Evolutionary conservation across 768 basidiomycete species (phyloP), one percentile per base, ranked within the genome.

Genomic region (Clitopilus hobsonii): DNA sequence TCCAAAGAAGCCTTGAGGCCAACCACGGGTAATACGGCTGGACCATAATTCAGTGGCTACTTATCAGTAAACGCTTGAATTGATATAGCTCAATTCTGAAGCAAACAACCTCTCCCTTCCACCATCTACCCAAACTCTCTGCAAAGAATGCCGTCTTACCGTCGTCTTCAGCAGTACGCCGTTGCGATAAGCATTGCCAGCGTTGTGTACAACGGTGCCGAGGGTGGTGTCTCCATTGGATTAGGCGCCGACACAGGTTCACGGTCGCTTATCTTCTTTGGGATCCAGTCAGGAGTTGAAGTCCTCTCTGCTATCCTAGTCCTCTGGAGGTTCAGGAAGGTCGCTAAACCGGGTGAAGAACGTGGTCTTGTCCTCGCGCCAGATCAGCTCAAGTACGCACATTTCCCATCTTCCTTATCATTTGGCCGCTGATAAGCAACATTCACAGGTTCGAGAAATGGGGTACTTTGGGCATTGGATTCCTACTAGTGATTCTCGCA

Each of bases 261-360:
- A 0, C 69, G 65, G 4, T 70, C 79, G 6, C 71, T 79, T 36
- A 64, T 79, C 24, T 79, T 79, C 64, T 80, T 75, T 48, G 78
- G 79, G 0, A 69, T 80, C 14, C 79, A 79, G 38, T 79, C 78
- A 0, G 74, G 61, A 3, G 74, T 78, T 32, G 78, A 79, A 56
- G 77, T 79, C 28, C 63, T 73, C 50, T 79, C 78, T 18, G 69
- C 76, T 3, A 25, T 64, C 47, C 65, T 79, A 13, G 78, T 79
- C 23, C 57, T 75, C 10, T 80, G 78, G 77, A 65, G 77, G 26
- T 80, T 79, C 54, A 38, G 69, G 26, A 54, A 66, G 14, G 63
- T 69, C 8, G 59, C 60, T 5, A 68, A 63, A 41, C 69, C 70
- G 18, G 69, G 70, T 11, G 68, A 76, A 38, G 71, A 74, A 56